Conservation (phyloP, 495 filamentous ascomycete genomes). For the Penicillium alfredii region DNA sequence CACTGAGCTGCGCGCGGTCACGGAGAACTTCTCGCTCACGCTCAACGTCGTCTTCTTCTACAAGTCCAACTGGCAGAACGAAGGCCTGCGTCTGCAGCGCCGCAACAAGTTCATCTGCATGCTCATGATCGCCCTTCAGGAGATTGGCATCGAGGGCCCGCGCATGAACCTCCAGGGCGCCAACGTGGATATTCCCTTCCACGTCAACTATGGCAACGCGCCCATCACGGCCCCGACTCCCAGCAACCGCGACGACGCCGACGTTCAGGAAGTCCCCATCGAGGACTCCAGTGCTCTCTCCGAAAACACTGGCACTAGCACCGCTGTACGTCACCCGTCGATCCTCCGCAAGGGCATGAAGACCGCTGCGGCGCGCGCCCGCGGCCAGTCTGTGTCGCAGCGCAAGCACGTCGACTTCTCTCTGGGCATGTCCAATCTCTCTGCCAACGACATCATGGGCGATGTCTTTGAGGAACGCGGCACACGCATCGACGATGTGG, state of each 20-base stretch:
- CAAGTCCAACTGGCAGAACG: constrained; percentile 93
- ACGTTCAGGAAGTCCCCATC: constrained; percentile 7
- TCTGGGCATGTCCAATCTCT: constrained; percentile 58
- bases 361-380: constrained; percentile 39
- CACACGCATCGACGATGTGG: constrained; percentile 32
- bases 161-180: constrained; percentile 67
- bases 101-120: constrained; percentile 96
- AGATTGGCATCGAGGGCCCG: constrained; percentile 85
- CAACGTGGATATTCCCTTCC: constrained; percentile 53
- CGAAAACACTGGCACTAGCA: constrained; percentile 25
- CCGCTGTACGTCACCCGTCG: constrained; percentile 36
- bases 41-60: constrained; percentile 97
- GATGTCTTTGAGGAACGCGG: constrained; percentile 60
- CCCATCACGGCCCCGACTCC: constrained; percentile 15
- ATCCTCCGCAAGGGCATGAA: constrained; percentile 49
- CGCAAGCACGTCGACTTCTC: constrained; percentile 70
- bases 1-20: constrained; percentile 71
- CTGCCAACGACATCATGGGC: constrained; percentile 55
- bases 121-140: constrained; percentile 78
- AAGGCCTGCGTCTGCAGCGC: constrained; percentile 78
- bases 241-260: constrained; percentile 6
- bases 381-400: constrained; percentile 52
- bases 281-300: constrained; percentile 17
- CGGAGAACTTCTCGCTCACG: constrained; percentile 64
- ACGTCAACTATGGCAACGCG: constrained; percentile 41